These are phyloP conservation scores for Tulasnella sp. DNA, from an alignment of 768 basidiomycete genomes.

Conservation along the genomic window DNA sequence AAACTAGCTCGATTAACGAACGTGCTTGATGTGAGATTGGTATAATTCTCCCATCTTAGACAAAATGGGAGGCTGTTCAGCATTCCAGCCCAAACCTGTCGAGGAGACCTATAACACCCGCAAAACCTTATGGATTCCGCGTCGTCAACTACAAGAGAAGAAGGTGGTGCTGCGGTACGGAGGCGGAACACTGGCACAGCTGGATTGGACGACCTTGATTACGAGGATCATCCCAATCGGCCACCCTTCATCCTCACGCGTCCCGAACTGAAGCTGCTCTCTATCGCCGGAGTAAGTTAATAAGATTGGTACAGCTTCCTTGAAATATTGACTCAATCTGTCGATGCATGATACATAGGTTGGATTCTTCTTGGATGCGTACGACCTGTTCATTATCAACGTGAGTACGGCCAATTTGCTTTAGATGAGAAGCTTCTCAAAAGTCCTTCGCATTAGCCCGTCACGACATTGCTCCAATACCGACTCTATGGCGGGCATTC, in stretches of 20 bases:
- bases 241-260: background rate
- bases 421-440: background rate
- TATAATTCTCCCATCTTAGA: no score
- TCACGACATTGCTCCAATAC: slow-evolving; percentile 35
- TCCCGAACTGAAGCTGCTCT: no score
- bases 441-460: background rate
- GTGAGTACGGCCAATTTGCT: no score
- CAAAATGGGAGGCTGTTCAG: no score
- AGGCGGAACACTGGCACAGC: background rate
- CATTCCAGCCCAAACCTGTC: no score
- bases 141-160: no score
- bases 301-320: background rate
- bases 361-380: slow-evolving; percentile 2
- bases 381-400: slow-evolving; percentile 18
- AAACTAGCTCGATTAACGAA: no score
- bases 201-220: background rate
- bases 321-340: background rate
- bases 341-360: slow-evolving; percentile 31
- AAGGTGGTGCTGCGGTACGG: no score
- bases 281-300: slow-evolving; percentile 20
- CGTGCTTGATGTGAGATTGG: no score
- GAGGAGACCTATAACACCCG: no score
- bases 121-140: no score
- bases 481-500: slow-evolving; percentile 43
- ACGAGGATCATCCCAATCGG: slow-evolving; percentile 17